These are phyloP conservation scores for Colletotrichum simmondsii DNA, from an alignment of 2,329 filamentous ascomycete species.

Conservation along the genomic window DNA sequence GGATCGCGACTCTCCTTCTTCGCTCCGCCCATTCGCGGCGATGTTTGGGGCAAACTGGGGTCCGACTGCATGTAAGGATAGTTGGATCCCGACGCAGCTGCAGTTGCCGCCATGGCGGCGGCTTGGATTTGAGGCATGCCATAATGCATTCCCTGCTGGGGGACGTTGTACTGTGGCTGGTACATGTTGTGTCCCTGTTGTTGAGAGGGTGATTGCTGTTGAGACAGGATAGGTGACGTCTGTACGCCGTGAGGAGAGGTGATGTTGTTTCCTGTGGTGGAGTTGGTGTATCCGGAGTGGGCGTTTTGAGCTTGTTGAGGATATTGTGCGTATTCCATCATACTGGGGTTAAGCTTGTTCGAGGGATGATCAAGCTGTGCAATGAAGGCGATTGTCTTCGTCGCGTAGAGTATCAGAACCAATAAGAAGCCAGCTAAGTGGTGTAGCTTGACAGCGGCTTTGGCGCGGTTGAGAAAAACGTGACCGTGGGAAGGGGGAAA, in stretches of 20 bases:
- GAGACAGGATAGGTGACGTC: constrained; percentile 83
- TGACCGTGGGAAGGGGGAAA: constrained; percentile 3
- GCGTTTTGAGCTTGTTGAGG: constrained; percentile 75
- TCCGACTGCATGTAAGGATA: constrained; percentile 81
- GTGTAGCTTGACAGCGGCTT: constrained; percentile 11
- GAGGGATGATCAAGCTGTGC: constrained; percentile 11
- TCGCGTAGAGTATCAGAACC: constrained; percentile 39
- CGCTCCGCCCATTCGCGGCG: constrained; percentile 79
- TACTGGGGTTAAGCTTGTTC: constrained; percentile 48
- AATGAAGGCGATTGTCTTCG: constrained; percentile 40
- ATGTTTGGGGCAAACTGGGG: constrained; percentile 74
- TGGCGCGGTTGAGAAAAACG: constrained; percentile 17
- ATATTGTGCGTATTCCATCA: constrained; percentile 83
- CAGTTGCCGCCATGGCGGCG: constrained; percentile 91
- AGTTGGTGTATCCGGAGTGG: constrained; percentile 72
- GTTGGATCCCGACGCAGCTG: constrained; percentile 85
- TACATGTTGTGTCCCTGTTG: constrained; percentile 82
- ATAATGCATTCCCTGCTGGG: constrained; percentile 83
- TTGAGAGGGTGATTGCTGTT: constrained; percentile 72
- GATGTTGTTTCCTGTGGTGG: constrained; percentile 67
- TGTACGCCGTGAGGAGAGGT: constrained; percentile 78
- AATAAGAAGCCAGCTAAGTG: constrained; percentile 11
- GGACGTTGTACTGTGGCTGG: constrained; percentile 79
- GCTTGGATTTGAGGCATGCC: constrained; percentile 86
- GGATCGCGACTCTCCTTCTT: constrained; percentile 79